Conservation (phyloP, 805 yeast genomes). For the Saccharomycopsis guyanensis region DNA sequence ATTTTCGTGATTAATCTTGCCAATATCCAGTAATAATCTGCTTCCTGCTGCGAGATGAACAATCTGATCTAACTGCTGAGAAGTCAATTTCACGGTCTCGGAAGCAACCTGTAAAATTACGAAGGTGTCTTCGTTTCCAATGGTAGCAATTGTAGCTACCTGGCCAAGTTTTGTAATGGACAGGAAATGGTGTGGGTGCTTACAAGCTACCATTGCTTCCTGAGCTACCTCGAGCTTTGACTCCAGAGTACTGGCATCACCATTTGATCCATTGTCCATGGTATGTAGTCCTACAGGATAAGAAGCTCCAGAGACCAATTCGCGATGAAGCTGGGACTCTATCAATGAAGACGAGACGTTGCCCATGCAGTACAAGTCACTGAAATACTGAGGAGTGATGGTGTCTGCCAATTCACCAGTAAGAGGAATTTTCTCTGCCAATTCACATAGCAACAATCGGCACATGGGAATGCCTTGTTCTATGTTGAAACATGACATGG, state of each 20-base stretch:
- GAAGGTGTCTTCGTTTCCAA: slow-evolving; percentile 45
- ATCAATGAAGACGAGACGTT: slow-evolving; percentile 35
- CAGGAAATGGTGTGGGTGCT: slow-evolving; percentile 40
- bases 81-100: background rate
- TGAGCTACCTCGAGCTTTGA: slow-evolving; percentile 31
- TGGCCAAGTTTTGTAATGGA: slow-evolving; percentile 41
- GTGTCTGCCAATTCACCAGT: slow-evolving; percentile 41
- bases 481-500: too few relatives aligned
- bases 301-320: slow-evolving; percentile 42
- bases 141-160: slow-evolving; percentile 42
- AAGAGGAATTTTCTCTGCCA: slow-evolving; percentile 38
- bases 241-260: slow-evolving; percentile 2
- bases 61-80: background rate
- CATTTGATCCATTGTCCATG: background rate
- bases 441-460: slow-evolving; percentile 32
- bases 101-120: slow-evolving; percentile 30
- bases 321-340: slow-evolving; percentile 45
- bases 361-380: slow-evolving; percentile 40
- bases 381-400: slow-evolving; percentile 42
- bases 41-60: background rate
- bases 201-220: slow-evolving; percentile 40
- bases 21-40: slow-evolving; percentile 26
- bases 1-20: slow-evolving; percentile 23
- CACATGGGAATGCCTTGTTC: slow-evolving; percentile 35
- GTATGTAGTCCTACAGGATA: slow-evolving; percentile 41